These are phyloP conservation scores for Suillus luteus DNA, from an alignment of 768 basidiomycete species.

Conservation along the genomic window DNA sequence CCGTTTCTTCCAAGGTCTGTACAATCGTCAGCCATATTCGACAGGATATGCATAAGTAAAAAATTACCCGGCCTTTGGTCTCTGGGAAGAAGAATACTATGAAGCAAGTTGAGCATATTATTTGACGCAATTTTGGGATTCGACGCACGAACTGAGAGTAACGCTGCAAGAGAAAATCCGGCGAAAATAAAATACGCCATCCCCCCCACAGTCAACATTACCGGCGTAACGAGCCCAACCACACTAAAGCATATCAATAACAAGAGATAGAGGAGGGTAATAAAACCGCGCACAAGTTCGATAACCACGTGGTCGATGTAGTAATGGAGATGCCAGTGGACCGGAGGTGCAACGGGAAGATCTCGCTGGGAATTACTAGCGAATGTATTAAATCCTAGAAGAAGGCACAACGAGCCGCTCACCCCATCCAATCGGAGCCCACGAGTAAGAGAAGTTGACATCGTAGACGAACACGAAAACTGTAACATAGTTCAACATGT, in stretches of 20 bases:
- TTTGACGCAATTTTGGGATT: background rate
- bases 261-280: background rate
- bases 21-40: background rate
- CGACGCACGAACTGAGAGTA: conserved; percentile 31
- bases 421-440: conserved; percentile 36
- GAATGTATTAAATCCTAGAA: conserved; percentile 14
- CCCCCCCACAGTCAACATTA: conserved; percentile 46
- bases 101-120: background rate
- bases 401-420: conserved; percentile 2
- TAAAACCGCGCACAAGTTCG: conserved; percentile 40
- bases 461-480: conserved; percentile 44
- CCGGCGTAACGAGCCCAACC: conserved; percentile 34
- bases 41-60: background rate
- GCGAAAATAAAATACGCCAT: conserved; percentile 38
- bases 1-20: conserved; percentile 38
- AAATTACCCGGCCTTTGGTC: conserved; percentile 37
- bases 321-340: conserved; percentile 45
- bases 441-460: conserved; percentile 39
- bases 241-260: conserved; percentile 20
- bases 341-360: conserved; percentile 43
- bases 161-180: conserved; percentile 33
- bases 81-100: conserved; percentile 34
- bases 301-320: conserved; percentile 45
- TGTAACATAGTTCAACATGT: conserved; percentile 21
- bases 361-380: conserved; percentile 42